Evolutionary conservation across 371 early-diverging fungal genomes (phyloP).

Genomic region (Phascolomyces articulosus): DNA sequence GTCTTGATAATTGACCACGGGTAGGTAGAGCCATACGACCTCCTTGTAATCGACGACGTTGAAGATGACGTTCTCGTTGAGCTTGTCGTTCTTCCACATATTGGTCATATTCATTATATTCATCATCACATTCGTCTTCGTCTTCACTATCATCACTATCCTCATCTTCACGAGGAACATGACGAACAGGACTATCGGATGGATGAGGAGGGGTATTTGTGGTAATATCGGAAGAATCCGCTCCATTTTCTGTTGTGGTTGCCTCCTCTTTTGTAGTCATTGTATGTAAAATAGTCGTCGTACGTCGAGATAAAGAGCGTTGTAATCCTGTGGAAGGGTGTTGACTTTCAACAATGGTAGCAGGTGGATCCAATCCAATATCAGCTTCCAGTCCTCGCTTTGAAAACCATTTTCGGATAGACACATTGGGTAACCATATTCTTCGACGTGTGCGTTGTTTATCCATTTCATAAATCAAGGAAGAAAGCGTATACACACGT

Average conservation of each 20-base stretch:
- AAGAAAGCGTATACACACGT: conserved; percentile 40
- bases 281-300: conserved; percentile 9
- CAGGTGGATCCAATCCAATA: conserved; percentile 32
- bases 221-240: too few relatives aligned
- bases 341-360: conserved; percentile 8
- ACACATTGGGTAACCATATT: conserved; percentile 36
- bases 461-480: conserved; percentile 45
- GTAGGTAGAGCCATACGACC: conserved; percentile 1
- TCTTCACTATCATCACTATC: not conserved
- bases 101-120: too few relatives aligned
- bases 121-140: not conserved
- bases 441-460: conserved; percentile 21
- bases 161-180: too few relatives aligned
- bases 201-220: too few relatives aligned
- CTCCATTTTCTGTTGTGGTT: too few relatives aligned
- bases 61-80: too few relatives aligned
- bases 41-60: too few relatives aligned
- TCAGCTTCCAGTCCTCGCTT: conserved; percentile 10
- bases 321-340: conserved; percentile 3
- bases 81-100: too few relatives aligned
- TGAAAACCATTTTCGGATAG: conserved; percentile 25
- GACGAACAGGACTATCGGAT: too few relatives aligned
- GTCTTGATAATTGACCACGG: conserved; percentile 7
- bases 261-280: not conserved
- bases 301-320: conserved; percentile 13